phyloP scores from a whole-genome alignment of 1,284 basidiomycete genomes.

The Ganoderma resinaceum region DNA sequence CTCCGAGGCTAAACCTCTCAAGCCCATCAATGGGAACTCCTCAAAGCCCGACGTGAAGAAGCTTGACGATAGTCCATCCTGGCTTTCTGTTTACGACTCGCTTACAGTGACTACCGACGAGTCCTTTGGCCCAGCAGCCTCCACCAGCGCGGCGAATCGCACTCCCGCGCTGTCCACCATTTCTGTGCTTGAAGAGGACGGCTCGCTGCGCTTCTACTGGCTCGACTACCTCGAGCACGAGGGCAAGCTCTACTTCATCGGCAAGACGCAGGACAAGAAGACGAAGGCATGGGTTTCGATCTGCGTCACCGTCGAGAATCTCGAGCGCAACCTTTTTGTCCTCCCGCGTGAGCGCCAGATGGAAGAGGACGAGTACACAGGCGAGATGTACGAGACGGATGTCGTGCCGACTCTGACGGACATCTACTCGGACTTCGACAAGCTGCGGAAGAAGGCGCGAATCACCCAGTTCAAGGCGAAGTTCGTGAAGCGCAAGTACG shows the following conservation, averaged over 20 bases:
- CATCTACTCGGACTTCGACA: slow-evolving; percentile 88
- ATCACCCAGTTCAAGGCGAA: slow-evolving; percentile 85
- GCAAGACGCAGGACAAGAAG: slow-evolving; percentile 85
- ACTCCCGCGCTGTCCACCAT: slow-evolving; percentile 50
- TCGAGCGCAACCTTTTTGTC: slow-evolving; percentile 95
- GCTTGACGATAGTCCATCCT: slow-evolving; percentile 63
- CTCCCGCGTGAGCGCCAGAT: slow-evolving; percentile 78
- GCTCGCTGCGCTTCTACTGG: slow-evolving; percentile 92
- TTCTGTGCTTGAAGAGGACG: slow-evolving; percentile 78
- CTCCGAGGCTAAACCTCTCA: slow-evolving; percentile 37
- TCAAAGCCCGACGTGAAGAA: slow-evolving; percentile 34
- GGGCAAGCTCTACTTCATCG: slow-evolving; percentile 83
- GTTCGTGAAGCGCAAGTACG: slow-evolving; percentile 91
- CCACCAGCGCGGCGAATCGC: slow-evolving; percentile 44
- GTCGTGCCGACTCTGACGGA: slow-evolving; percentile 71
- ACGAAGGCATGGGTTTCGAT: slow-evolving; percentile 82
- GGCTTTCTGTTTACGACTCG: slow-evolving; percentile 81
- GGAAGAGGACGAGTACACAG: slow-evolving; percentile 64
- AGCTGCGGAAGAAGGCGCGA: slow-evolving; percentile 73
- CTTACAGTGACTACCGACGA: slow-evolving; percentile 65
- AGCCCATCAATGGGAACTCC: slow-evolving; percentile 30
- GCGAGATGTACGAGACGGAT: slow-evolving; percentile 76
- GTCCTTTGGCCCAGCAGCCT: slow-evolving; percentile 50
- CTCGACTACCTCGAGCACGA: slow-evolving; percentile 89
- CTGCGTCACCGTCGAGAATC: slow-evolving; percentile 85